These are phyloP conservation scores for Stygiomarasmius scandens DNA, from an alignment of 1,284 basidiomycete genomes.

Conservation along the genomic window DNA sequence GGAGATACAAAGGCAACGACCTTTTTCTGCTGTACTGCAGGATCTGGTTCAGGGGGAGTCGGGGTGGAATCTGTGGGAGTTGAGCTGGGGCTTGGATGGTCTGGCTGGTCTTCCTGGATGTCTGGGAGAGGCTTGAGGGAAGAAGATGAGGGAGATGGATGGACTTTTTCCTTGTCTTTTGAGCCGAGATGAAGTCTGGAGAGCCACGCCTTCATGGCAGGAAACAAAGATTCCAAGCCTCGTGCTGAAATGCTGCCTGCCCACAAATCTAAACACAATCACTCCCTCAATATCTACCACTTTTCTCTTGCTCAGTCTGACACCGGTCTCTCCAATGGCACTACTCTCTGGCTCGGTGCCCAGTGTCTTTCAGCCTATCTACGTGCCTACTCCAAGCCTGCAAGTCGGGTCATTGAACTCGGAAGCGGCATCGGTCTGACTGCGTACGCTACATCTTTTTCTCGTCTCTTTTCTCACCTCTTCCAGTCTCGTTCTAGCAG, in stretches of 20 bases:
- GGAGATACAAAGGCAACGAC: slow-evolving; percentile 85
- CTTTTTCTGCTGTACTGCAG: slow-evolving; percentile 72
- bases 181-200: slow-evolving; percentile 69
- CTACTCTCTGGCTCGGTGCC: slow-evolving; percentile 86
- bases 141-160: slow-evolving; percentile 29
- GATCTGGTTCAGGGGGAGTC: slow-evolving; percentile 30
- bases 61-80: slow-evolving; percentile 2
- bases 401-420: slow-evolving; percentile 69
- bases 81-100: neutral
- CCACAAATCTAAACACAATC: slow-evolving; percentile 70
- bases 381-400: slow-evolving; percentile 31
- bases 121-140: slow-evolving; percentile 14
- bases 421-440: slow-evolving; percentile 84
- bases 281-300: slow-evolving; percentile 35
- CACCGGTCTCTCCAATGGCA: slow-evolving; percentile 74
- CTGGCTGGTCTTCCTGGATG: slow-evolving; percentile 2
- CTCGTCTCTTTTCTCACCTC: neutral
- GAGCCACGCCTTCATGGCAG: slow-evolving; percentile 77
- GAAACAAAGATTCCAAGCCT: slow-evolving; percentile 28
- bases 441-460: slow-evolving; percentile 52
- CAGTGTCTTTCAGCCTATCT: slow-evolving; percentile 76
- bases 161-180: slow-evolving; percentile 63
- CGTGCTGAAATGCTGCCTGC: slow-evolving; percentile 49
- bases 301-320: slow-evolving; percentile 59
- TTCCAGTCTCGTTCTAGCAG: slow-evolving; percentile 64